These are phyloP conservation scores for Skeletonema menzelii DNA, from an alignment of 108 stramenopile genomes.

Conservation along the genomic window DNA sequence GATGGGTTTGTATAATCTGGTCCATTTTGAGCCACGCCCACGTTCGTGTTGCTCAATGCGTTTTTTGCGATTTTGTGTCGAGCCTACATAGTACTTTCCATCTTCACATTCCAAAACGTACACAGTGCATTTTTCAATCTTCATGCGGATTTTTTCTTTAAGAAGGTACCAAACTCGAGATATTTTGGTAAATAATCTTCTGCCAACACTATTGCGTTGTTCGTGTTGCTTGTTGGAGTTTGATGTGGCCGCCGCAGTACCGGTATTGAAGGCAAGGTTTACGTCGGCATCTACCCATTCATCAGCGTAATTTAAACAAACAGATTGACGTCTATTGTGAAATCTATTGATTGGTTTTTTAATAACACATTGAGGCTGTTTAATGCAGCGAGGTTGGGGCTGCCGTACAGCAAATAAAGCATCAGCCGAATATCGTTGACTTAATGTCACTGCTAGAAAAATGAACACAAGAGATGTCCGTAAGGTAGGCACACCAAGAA, in stretches of 20 bases:
- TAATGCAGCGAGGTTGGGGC: background rate
- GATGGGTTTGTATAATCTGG: conserved; percentile 50
- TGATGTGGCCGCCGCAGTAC: background rate
- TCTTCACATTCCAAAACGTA: conserved; percentile 66
- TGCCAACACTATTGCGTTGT: background rate
- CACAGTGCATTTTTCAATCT: conserved; percentile 44
- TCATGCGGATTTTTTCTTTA: conserved; percentile 11
- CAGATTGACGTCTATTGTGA: background rate
- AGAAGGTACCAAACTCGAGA: background rate
- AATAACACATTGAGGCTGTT: background rate
- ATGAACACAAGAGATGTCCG: background rate
- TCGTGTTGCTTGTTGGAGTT: background rate
- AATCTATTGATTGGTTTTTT: background rate
- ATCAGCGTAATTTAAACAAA: conserved; percentile 14
- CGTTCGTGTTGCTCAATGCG: conserved; percentile 51
- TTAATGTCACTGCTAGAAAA: background rate
- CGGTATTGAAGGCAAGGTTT: conserved; percentile 23
- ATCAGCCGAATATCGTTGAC: background rate
- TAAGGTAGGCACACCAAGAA: background rate
- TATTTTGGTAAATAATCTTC: background rate
- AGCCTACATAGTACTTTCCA: conserved; percentile 73
- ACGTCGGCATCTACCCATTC: conserved; percentile 37
- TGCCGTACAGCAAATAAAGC: background rate
- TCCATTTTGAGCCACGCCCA: conserved; percentile 62
- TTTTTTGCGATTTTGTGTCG: conserved; percentile 50